Percentiles rank a stretch among this genome's conserved stretches.
Conservation (phyloP, 768 basidiomycete species). For the Wakefieldia striispora region DNA sequence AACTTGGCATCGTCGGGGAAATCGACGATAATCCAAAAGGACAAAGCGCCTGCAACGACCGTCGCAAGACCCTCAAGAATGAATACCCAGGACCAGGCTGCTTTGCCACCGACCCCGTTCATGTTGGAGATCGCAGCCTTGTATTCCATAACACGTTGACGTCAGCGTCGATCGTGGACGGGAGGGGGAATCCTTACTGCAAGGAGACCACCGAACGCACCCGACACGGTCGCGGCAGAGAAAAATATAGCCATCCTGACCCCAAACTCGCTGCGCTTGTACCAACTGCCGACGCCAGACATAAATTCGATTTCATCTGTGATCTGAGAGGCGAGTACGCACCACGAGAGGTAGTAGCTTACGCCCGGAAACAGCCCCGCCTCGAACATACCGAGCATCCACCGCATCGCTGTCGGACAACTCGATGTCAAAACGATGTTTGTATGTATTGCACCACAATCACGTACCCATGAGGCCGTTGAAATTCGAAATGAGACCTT, state of each 20-base stretch:
- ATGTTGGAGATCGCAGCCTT: conserved; percentile 66
- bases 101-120: conserved; percentile 66
- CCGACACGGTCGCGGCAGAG: conserved; percentile 75
- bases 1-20: conserved; percentile 83
- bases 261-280: conserved; percentile 73
- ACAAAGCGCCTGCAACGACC: conserved; percentile 58
- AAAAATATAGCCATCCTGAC: conserved; percentile 66
- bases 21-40: conserved; percentile 79
- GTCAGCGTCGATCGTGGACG: background rate
- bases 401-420: conserved; percentile 52
- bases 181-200: conserved; percentile 41
- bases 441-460: background rate
- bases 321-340: conserved; percentile 19
- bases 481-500: conserved; percentile 69
- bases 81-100: conserved; percentile 73
- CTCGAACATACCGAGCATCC: conserved; percentile 73
- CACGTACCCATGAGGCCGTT: conserved; percentile 62
- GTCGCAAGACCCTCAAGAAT: conserved; percentile 71
- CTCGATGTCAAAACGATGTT: background rate
- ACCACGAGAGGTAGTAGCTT: conserved; percentile 74
- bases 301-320: no score
- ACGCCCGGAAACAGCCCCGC: conserved; percentile 46
- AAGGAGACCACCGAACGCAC: conserved; percentile 78
- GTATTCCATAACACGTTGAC: no score
- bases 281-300: conserved; percentile 42